Conservation (phyloP, 139 green algal genomes). For the Chlorella vulgaris region DNA sequence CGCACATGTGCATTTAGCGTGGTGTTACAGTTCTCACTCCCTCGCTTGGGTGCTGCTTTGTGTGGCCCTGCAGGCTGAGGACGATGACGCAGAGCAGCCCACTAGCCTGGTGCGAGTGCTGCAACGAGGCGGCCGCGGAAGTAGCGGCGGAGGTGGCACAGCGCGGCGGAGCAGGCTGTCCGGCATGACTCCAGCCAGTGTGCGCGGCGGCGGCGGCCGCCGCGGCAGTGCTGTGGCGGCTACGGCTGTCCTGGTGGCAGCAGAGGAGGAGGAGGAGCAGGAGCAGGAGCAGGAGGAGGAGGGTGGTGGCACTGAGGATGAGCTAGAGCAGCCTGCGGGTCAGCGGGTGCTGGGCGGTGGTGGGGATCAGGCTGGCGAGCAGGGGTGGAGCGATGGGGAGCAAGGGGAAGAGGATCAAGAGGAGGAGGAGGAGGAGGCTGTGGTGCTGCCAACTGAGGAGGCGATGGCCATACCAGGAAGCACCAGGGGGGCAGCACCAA, state of each 20-base stretch:
- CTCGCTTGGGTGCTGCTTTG: neutral
- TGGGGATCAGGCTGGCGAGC: neutral
- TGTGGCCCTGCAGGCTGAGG: neutral
- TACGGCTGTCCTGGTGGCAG: no score
- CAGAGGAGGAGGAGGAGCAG: neutral
- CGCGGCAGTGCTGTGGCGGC: neutral
- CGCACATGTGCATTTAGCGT: neutral
- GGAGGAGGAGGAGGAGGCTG: slow-evolving; percentile 10
- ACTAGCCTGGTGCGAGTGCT: neutral
- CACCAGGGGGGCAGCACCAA: neutral
- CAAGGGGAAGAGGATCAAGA: neutral
- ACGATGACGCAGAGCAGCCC: neutral
- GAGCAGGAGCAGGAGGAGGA: neutral
- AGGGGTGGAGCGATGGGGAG: neutral
- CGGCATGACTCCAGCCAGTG: neutral
- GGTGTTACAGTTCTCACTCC: neutral
- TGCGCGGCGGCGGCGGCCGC: neutral
- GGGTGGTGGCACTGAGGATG: neutral
- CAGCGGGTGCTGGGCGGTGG: neutral
- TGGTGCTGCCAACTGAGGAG: slow-evolving; percentile 14
- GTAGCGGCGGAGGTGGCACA: no score
- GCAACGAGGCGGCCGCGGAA: no score
- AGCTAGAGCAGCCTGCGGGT: neutral
- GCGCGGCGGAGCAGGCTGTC: neutral
- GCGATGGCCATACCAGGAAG: neutral